Percentiles rank a stretch among this genome's conserved stretches.
phyloP scores from a whole-genome alignment of 495 filamentous ascomycete genomes.

The Hypoxylon rickii region DNA sequence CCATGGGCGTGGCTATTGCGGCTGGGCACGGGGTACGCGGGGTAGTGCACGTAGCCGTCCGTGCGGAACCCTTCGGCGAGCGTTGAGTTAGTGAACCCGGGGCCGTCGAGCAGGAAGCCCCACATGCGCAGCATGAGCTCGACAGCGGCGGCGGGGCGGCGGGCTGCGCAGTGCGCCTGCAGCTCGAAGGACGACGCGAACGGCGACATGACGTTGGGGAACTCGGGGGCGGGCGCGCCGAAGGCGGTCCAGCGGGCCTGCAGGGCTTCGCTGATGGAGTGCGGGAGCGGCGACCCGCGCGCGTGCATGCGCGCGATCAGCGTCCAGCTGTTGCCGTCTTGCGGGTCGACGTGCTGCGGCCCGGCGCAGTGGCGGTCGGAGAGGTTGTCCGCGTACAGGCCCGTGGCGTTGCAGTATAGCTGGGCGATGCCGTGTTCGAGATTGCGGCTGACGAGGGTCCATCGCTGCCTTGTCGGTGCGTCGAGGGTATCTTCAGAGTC shows the following conservation, averaged over 20 bases:
- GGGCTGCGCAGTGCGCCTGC: constrained; percentile 58
- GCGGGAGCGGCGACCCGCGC: constrained; percentile 20
- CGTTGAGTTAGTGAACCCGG: constrained; percentile 64
- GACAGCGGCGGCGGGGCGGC: constrained; percentile 52
- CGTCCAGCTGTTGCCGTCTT: constrained; percentile 57
- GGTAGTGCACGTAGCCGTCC: constrained; percentile 62
- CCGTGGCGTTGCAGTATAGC: constrained; percentile 37
- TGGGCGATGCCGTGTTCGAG: constrained; percentile 34
- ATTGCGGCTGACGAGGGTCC: constrained; percentile 10
- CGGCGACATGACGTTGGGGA: constrained; percentile 62
- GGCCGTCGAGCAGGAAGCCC: constrained; percentile 66
- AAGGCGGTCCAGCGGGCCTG: constrained; percentile 59
- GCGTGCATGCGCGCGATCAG: constrained; percentile 35
- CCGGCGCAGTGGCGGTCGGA: constrained; percentile 30
- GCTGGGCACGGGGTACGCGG: constrained; percentile 57
- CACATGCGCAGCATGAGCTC: constrained; percentile 63
- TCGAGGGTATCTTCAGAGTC: background rate
- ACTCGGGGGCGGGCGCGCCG: constrained; percentile 63
- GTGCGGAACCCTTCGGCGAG: constrained; percentile 62
- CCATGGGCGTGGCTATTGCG: constrained; percentile 64
- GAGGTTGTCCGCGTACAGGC: constrained; percentile 42
- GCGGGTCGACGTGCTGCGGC: constrained; percentile 41
- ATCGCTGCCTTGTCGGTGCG: constrained; percentile 9
- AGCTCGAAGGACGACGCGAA: constrained; percentile 67
- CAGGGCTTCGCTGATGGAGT: constrained; percentile 50